phyloP scores from a whole-genome alignment of 352 stramenopile species.

The Pythium dissotocum region DNA sequence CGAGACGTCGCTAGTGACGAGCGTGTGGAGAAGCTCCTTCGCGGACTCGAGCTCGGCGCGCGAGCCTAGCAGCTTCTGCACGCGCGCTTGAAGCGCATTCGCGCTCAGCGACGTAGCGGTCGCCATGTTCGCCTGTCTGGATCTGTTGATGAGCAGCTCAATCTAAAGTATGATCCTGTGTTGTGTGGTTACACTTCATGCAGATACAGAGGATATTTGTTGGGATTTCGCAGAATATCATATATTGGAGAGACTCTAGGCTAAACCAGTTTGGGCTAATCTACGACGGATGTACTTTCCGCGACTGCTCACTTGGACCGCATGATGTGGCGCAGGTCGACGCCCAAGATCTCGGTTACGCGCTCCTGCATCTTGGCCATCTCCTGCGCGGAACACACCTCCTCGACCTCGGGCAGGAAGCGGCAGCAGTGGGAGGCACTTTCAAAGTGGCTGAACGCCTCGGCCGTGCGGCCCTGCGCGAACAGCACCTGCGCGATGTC shows the following conservation, averaged over 20 bases:
- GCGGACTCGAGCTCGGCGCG: slow-evolving; percentile 63
- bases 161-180: background rate
- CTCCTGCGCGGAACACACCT: slow-evolving; percentile 69
- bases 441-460: slow-evolving; percentile 81
- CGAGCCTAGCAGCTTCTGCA: slow-evolving; percentile 67
- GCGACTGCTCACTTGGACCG: slow-evolving; percentile 54
- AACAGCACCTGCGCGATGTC: slow-evolving; percentile 88
- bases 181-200: background rate
- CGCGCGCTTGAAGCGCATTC: slow-evolving; percentile 49
- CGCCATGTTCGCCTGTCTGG: slow-evolving; percentile 5
- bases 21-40: slow-evolving; percentile 53
- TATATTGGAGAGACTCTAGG: background rate
- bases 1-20: slow-evolving; percentile 37
- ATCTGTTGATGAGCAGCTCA: background rate
- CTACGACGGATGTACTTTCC: background rate
- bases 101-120: slow-evolving; percentile 10
- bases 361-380: slow-evolving; percentile 88
- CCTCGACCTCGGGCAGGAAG: slow-evolving; percentile 82
- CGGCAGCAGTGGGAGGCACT: slow-evolving; percentile 67
- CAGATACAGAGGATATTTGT: background rate
- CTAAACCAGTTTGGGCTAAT: background rate
- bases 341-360: slow-evolving; percentile 81
- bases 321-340: slow-evolving; percentile 87
- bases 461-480: slow-evolving; percentile 65
- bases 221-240: background rate